Evolutionary conservation across 176 grass and related monocot genomes (phyloP), one percentile per base, ranked within the genome.

Genomic region (Chrysopogon serrulatus): DNA sequence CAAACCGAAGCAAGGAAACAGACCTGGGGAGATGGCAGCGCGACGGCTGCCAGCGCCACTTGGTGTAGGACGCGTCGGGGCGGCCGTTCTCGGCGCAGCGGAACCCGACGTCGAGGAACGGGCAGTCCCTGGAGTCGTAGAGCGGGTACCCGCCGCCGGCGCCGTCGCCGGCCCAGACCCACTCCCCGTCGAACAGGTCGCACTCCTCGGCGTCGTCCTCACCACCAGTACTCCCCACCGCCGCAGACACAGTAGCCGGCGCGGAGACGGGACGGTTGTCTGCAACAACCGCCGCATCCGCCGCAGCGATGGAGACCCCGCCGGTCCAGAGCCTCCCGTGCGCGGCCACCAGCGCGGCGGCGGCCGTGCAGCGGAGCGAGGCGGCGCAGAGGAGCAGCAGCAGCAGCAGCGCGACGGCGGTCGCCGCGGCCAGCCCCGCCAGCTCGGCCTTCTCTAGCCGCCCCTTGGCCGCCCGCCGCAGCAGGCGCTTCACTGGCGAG

Each of bases 11-110:
- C 14, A 8, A 30, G 30, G 2, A 71, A 98, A 51, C 34, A 8
- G 51, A 98, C 96, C 93, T 94, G 28, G 89, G 85, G 36, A 99
- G 93, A 79, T 94, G 69, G 86, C 96, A 99, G 70, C 80, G 69
- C 33, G 88, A 73, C 34, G 93, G 96, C 67, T 88, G 83, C 96
- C 96, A 99, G 63, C 93, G 88, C 93, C 91, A 96, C 79, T 92
- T 91, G 60, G 89, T 75, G 85, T 99, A 99, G 83, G 91, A 72
- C 2, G 28, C 13, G 71, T 99, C 96, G 12, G 65, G 64, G 47
- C 96, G 83, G 40, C 96, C 96, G 74, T 96, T 99, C 77, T 99
- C 91, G 5, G 91, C 89, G 91, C 96, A 99, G 28, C 96, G 88
- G 81, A 94, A 96, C 4, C 86, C 96, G 64, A 26, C 26, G 77